phyloP scores from a whole-genome alignment of 345 rosid species.

The Boechera divaricarpa region DNA sequence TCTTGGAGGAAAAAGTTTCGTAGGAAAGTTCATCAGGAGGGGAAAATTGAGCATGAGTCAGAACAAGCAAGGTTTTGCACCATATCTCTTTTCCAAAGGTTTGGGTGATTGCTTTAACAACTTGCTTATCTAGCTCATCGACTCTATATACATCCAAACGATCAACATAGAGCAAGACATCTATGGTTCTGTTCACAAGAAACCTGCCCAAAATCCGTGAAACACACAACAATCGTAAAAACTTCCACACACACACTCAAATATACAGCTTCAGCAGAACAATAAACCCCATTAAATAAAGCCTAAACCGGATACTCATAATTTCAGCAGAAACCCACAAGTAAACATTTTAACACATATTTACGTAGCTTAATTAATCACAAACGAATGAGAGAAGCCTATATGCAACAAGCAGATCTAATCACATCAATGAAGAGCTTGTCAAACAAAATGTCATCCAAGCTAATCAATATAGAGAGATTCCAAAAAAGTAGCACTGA shows the following conservation, averaged over 20 bases:
- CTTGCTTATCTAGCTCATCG: conserved; percentile 86
- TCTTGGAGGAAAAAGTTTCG: conserved; percentile 63
- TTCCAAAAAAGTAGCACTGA: conserved; percentile 33
- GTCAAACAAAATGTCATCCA: neutral
- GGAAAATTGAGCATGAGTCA: conserved; percentile 85
- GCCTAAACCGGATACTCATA: conserved; percentile 2
- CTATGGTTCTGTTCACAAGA: conserved; percentile 77
- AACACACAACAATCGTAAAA: neutral
- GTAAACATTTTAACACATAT: neutral
- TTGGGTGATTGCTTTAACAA: conserved; percentile 65
- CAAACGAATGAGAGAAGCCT: neutral
- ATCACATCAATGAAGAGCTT: neutral
- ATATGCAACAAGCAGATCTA: conserved; percentile 1
- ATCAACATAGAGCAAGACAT: conserved; percentile 75
- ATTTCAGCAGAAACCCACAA: conserved; percentile 6
- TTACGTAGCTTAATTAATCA: neutral
- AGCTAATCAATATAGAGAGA: neutral
- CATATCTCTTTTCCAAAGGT: conserved; percentile 84
- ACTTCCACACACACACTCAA: neutral
- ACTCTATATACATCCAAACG: conserved; percentile 89
- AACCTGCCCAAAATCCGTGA: conserved; percentile 54
- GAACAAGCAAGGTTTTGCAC: conserved; percentile 74
- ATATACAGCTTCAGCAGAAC: neutral
- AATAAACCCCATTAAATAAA: neutral
- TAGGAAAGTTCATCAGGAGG: conserved; percentile 79